These are phyloP conservation scores for Artomyces pyxidatus DNA, from an alignment of 768 basidiomycete genomes.

Conservation along the genomic window DNA sequence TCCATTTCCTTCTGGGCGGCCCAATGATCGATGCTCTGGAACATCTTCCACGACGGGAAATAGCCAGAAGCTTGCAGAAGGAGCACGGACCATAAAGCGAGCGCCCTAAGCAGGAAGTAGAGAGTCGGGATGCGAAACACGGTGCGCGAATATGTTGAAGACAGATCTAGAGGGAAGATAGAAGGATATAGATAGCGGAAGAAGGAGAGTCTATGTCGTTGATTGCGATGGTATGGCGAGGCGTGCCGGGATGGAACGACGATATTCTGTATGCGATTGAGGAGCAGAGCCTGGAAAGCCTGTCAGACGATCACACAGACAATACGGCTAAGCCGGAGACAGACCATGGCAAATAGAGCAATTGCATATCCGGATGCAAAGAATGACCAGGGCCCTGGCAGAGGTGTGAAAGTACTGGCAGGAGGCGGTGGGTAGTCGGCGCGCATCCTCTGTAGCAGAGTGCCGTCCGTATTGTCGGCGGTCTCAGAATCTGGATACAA, in stretches of 20 bases:
- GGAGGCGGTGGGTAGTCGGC: constrained; percentile 4
- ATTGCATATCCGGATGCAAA: constrained; percentile 67
- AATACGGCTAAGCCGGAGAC: constrained; percentile 7
- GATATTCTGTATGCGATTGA: constrained; percentile 73
- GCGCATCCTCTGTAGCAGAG: not conserved
- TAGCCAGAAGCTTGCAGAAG: constrained; percentile 47
- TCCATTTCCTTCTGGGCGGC: constrained; percentile 43
- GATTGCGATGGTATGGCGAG: constrained; percentile 17
- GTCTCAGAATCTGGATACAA: constrained; percentile 8
- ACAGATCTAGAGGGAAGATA: constrained; percentile 59
- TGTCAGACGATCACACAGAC: not conserved
- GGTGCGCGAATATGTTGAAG: constrained; percentile 49
- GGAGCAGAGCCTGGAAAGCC: constrained; percentile 45
- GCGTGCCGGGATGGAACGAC: constrained; percentile 55
- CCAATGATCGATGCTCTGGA: constrained; percentile 37
- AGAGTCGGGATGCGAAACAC: constrained; percentile 56
- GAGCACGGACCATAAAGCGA: constrained; percentile 50
- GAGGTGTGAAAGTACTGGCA: constrained; percentile 13
- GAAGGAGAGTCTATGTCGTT: constrained; percentile 14
- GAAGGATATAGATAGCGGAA: constrained; percentile 24
- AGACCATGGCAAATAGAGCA: constrained; percentile 58
- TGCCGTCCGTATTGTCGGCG: not conserved
- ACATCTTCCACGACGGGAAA: constrained; percentile 27
- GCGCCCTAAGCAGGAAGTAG: constrained; percentile 48
- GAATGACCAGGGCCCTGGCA: constrained; percentile 65